These are phyloP conservation scores for Auriscalpium orientale DNA, from an alignment of 768 basidiomycete genomes.

Conservation along the genomic window DNA sequence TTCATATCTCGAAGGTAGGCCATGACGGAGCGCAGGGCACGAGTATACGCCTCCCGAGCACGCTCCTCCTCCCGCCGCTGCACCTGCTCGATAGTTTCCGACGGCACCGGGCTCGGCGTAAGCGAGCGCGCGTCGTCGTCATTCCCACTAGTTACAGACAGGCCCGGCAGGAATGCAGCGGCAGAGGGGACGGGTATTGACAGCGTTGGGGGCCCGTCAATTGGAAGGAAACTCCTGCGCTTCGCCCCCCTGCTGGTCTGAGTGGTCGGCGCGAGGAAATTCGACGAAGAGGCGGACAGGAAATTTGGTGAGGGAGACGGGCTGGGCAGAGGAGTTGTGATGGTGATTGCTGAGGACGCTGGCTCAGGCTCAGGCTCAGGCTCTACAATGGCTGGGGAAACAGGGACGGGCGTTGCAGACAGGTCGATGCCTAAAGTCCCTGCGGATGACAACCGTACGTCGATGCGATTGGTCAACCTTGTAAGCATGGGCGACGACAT, in stretches of 20 bases:
- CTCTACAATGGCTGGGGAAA: conserved; percentile 7
- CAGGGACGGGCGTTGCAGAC: conserved; percentile 4
- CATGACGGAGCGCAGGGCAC: conserved; percentile 87
- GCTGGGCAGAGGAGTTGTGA: background rate
- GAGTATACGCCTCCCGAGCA: conserved; percentile 61
- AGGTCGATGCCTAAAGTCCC: conserved; percentile 41
- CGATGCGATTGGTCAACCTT: conserved; percentile 19
- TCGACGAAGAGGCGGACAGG: conserved; percentile 6
- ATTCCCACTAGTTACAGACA: conserved; percentile 33
- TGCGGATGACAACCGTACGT: conserved; percentile 53
- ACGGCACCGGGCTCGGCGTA: conserved; percentile 38
- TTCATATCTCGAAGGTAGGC: conserved; percentile 95
- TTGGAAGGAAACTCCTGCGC: conserved; percentile 83
- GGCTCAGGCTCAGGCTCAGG: conserved; percentile 1
- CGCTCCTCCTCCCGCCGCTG: conserved; percentile 65
- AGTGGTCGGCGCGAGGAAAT: conserved; percentile 26
- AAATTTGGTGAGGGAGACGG: conserved; percentile 7
- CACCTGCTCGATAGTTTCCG: conserved; percentile 37
- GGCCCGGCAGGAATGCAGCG: conserved; percentile 48
- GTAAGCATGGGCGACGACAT: background rate
- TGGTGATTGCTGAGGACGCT: conserved; percentile 2
- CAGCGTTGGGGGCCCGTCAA: conserved; percentile 59
- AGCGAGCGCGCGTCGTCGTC: conserved; percentile 24
- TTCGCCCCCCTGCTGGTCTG: conserved; percentile 49
- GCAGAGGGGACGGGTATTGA: conserved; percentile 59